Percentiles rank a stretch among this genome's conserved stretches.
phyloP scores from a whole-genome alignment of 345 rosid species.

The Laguncularia racemosa region DNA sequence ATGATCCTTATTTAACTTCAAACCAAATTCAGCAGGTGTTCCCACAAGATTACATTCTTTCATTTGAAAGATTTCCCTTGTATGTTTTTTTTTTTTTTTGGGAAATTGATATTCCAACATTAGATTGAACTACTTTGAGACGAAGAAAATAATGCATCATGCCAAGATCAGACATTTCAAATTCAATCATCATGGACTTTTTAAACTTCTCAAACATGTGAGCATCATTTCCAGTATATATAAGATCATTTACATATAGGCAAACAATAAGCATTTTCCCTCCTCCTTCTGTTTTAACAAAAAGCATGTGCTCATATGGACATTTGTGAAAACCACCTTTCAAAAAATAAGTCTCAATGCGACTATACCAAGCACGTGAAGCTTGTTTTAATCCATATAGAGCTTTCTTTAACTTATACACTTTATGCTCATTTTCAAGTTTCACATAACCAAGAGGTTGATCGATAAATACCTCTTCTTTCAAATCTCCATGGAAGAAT shows the following conservation, averaged over 20 bases:
- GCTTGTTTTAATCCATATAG: slow-evolving; percentile 6
- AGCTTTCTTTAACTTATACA: slow-evolving; percentile 2
- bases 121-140: background rate
- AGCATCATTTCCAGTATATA: too few relatives aligned
- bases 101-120: background rate
- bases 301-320: background rate
- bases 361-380: background rate
- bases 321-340: background rate
- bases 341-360: background rate
- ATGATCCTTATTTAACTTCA: too few relatives aligned
- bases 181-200: background rate
- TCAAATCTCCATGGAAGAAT: background rate
- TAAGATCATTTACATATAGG: too few relatives aligned
- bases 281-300: too few relatives aligned
- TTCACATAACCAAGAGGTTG: background rate
- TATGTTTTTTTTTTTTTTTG: background rate
- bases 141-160: slow-evolving; percentile 7
- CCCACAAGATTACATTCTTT: too few relatives aligned
- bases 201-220: too few relatives aligned
- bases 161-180: slow-evolving; percentile 5
- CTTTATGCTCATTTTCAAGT: background rate
- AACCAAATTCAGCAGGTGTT: too few relatives aligned
- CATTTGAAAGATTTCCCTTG: background rate
- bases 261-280: too few relatives aligned
- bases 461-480: slow-evolving; percentile 1